A percentile compares a stretch with the other conserved stretches of the same genome.
phyloP scores from a whole-genome alignment of 495 filamentous ascomycete genomes.

The Saxispiralis lemnorum region DNA sequence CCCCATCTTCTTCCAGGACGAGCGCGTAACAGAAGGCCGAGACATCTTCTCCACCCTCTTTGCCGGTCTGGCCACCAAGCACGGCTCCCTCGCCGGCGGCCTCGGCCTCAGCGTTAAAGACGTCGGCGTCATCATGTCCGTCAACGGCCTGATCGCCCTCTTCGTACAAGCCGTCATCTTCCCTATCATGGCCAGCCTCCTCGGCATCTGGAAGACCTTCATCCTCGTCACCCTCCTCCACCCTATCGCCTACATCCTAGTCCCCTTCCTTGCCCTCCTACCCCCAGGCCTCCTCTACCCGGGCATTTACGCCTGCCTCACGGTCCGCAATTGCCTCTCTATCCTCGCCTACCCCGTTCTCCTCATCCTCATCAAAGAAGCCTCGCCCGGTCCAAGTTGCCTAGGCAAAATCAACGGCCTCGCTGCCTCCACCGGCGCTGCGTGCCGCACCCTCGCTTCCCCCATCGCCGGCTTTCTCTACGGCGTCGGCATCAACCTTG shows the following conservation, averaged over 20 bases:
- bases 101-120: slow-evolving; percentile 54
- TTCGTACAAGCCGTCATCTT: slow-evolving; percentile 64
- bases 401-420: slow-evolving; percentile 70
- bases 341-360: slow-evolving; percentile 66
- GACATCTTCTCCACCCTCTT: slow-evolving; percentile 9
- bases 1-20: slow-evolving; percentile 70
- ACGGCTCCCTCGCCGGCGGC: slow-evolving; percentile 51
- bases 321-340: slow-evolving; percentile 54
- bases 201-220: slow-evolving; percentile 63
- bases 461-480: slow-evolving; percentile 63
- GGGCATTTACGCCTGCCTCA: slow-evolving; percentile 56
- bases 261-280: slow-evolving; percentile 49
- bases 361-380: slow-evolving; percentile 70
- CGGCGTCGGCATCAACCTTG: slow-evolving; percentile 43
- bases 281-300: slow-evolving; percentile 39
- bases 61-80: slow-evolving; percentile 18
- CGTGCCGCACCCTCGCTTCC: slow-evolving; percentile 57
- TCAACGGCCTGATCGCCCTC: slow-evolving; percentile 63
- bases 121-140: slow-evolving; percentile 61
- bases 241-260: slow-evolving; percentile 56
- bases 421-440: slow-evolving; percentile 60
- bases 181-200: slow-evolving; percentile 45
- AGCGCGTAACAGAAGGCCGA: slow-evolving; percentile 20
- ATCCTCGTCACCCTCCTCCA: slow-evolving; percentile 56
- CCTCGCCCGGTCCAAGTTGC: slow-evolving; percentile 45